Evolutionary conservation across 2,329 filamentous ascomycete species (phyloP).

Genomic region (Penicillium sp.): DNA sequence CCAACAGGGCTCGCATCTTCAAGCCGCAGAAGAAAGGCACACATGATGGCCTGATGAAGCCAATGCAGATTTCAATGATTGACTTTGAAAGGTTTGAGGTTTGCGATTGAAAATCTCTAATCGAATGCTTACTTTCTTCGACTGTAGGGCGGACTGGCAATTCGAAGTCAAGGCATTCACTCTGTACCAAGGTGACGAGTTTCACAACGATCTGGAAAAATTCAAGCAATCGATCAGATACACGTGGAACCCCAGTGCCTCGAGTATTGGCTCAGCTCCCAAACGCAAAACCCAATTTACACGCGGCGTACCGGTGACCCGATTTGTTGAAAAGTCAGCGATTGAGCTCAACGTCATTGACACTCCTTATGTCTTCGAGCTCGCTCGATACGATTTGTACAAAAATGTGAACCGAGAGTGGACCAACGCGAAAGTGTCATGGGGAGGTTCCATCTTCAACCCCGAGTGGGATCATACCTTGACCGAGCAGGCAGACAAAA

Average conservation of each 20-base stretch:
- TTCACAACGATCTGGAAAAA: conserved; percentile 8
- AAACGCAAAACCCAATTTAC: conserved; percentile 33
- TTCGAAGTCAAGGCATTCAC: conserved; percentile 43
- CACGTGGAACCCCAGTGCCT: conserved; percentile 7
- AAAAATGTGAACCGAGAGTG: neutral
- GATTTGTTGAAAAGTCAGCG: conserved; percentile 41
- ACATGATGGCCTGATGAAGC: conserved; percentile 23
- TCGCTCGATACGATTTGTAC: conserved; percentile 46
- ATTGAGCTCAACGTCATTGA: conserved; percentile 41
- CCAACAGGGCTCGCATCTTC: conserved; percentile 39
- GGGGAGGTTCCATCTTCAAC: conserved; percentile 41
- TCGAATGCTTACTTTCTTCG: neutral
- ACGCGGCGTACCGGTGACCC: conserved; percentile 17
- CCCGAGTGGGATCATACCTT: conserved; percentile 45
- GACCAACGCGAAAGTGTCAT: conserved; percentile 27
- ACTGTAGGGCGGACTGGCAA: conserved; percentile 42
- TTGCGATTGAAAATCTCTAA: conserved; percentile 1
- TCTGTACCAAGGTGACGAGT: conserved; percentile 29
- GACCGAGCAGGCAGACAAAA: conserved; percentile 14
- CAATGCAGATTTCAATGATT: conserved; percentile 38
- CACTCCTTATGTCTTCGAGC: conserved; percentile 45
- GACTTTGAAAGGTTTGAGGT: conserved; percentile 38
- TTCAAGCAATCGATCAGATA: conserved; percentile 1
- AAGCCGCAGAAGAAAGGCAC: conserved; percentile 26
- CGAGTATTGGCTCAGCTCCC: conserved; percentile 26